These are phyloP conservation scores for Furcasterigmium sp. DNA, from an alignment of 2,329 filamentous ascomycete genomes.

Conservation along the genomic window DNA sequence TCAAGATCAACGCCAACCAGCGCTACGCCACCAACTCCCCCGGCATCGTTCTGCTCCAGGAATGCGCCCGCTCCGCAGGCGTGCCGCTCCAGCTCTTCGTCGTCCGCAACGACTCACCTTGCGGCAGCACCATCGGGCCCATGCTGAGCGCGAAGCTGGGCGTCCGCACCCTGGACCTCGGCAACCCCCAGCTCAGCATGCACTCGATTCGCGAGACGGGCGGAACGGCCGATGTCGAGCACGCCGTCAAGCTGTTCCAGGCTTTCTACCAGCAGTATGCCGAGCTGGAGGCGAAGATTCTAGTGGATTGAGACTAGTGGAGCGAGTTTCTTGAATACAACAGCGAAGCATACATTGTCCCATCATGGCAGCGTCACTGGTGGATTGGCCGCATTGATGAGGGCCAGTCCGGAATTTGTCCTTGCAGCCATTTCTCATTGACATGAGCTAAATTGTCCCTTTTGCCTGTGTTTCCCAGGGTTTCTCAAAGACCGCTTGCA, in stretches of 20 bases:
- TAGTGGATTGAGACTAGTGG: constrained; percentile 59
- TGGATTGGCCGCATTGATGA: no score
- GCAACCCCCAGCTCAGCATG: constrained; percentile 94
- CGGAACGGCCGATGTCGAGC: constrained; percentile 79
- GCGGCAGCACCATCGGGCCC: constrained; percentile 95
- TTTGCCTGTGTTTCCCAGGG: no score
- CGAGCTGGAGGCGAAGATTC: constrained; percentile 74
- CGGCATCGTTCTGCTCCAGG: constrained; percentile 87
- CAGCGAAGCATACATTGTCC: no score
- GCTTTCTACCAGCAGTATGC: constrained; percentile 83
- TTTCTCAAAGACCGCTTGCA: no score
- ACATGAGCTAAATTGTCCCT: no score
- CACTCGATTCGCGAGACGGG: constrained; percentile 94
- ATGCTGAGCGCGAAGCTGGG: constrained; percentile 87
- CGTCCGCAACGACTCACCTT: constrained; percentile 89
- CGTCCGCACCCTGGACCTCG: constrained; percentile 82
- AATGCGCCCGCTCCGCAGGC: constrained; percentile 67
- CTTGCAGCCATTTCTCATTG: no score
- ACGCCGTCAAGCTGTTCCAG: constrained; percentile 80
- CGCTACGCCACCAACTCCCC: constrained; percentile 96
- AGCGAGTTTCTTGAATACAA: no score
- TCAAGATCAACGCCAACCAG: constrained; percentile 98
- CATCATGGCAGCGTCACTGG: no score
- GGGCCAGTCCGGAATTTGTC: no score
- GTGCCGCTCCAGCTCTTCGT: constrained; percentile 95